These are phyloP conservation scores for Dendrobium chrysotoxum DNA, from an alignment of 106 monocot species.

Conservation along the genomic window DNA sequence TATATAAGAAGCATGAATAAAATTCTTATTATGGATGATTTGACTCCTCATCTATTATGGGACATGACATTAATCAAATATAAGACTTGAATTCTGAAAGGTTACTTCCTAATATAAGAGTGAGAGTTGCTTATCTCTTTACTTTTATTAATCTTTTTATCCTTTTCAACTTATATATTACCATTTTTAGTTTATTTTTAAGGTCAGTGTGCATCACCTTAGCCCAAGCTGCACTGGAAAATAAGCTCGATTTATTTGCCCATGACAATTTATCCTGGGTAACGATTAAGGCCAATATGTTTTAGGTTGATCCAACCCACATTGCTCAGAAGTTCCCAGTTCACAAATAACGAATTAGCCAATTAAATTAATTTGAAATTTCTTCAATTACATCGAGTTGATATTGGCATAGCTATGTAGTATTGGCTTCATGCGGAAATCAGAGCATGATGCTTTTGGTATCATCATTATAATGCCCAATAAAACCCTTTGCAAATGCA, in stretches of 20 bases:
- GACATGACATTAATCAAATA: no score
- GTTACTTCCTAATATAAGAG: no score
- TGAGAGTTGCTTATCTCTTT: no score
- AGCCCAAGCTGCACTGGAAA: neutral
- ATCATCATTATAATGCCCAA: neutral
- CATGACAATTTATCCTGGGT: neutral
- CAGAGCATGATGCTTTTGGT: neutral
- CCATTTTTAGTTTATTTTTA: no score
- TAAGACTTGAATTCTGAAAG: no score
- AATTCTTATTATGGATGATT: no score
- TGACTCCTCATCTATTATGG: no score
- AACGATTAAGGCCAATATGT: neutral
- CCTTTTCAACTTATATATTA: no score
- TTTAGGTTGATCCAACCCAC: neutral
- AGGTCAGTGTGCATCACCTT: no score
- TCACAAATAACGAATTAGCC: neutral
- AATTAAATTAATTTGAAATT: neutral
- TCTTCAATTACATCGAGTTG: neutral
- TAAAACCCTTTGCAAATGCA: no score
- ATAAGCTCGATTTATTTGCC: neutral
- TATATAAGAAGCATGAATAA: no score
- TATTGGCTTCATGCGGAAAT: neutral
- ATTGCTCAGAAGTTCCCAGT: neutral
- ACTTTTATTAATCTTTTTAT: no score
- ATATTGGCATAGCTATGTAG: neutral